These are phyloP conservation scores for Yarrowia osloensis DNA, from an alignment of 805 yeast genomes.

Conservation along the genomic window DNA sequence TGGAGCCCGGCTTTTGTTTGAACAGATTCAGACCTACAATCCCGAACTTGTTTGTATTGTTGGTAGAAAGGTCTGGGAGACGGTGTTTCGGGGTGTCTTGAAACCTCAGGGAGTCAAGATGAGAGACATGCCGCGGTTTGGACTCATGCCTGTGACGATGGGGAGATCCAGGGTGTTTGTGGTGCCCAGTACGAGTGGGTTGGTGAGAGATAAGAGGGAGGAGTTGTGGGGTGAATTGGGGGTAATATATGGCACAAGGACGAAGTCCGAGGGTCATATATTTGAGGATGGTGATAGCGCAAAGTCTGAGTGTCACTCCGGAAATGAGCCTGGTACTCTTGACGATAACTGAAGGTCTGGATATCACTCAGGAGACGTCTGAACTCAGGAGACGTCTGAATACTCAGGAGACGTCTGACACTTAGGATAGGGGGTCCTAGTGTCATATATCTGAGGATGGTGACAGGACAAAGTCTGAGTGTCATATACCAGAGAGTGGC, in stretches of 20 bases:
- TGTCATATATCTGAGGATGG: too few species aligned
- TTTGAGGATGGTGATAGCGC: too few species aligned
- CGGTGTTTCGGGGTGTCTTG: conserved; percentile 45
- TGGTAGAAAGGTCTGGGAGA: conserved; percentile 78
- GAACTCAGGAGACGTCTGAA: too few species aligned
- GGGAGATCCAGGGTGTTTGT: conserved; percentile 50
- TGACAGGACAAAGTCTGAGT: too few species aligned
- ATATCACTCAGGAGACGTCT: too few species aligned
- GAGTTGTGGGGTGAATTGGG: conserved; percentile 19
- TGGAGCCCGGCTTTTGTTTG: conserved; percentile 56
- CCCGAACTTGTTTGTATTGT: conserved; percentile 58
- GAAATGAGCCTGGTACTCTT: too few species aligned
- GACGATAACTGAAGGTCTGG: too few species aligned
- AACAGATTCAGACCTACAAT: conserved; percentile 45
- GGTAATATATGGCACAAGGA: neutral
- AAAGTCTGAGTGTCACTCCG: too few species aligned
- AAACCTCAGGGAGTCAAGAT: conserved; percentile 42
- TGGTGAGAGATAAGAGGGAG: conserved; percentile 45
- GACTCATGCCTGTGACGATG: conserved; percentile 45
- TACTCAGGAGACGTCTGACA: too few species aligned
- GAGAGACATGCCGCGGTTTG: conserved; percentile 54
- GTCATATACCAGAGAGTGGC: too few species aligned
- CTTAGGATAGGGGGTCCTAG: too few species aligned
- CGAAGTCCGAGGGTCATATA: too few species aligned
- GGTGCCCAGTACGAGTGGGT: conserved; percentile 72